Conservation (phyloP, 768 basidiomycete species). For the Psilocybe subaeruginosa region DNA sequence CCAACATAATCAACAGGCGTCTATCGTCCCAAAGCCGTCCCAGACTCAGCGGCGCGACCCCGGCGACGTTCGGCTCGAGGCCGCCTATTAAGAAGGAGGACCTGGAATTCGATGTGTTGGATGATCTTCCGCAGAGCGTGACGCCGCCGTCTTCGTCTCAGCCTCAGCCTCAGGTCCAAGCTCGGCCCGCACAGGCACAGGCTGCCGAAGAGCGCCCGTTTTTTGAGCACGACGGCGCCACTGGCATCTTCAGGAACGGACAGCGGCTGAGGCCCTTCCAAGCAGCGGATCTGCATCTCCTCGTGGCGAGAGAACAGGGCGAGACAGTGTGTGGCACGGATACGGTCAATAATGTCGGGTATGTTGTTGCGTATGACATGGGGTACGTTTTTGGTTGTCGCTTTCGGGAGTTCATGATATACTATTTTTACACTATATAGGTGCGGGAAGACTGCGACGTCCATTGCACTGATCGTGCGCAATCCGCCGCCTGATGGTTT, state of each 20-base stretch:
- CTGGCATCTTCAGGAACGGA: slow-evolving; percentile 6
- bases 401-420: no score
- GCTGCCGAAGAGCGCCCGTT: neutral
- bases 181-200: no score
- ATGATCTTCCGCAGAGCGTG: neutral
- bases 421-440: neutral
- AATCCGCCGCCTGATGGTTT: neutral
- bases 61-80: neutral
- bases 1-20: neutral
- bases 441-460: slow-evolving; percentile 7
- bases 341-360: slow-evolving; percentile 12
- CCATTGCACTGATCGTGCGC: slow-evolving; percentile 3
- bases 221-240: neutral
- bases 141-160: no score
- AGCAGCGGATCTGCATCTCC: slow-evolving; percentile 4
- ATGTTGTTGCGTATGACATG: slow-evolving; percentile 17
- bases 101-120: neutral
- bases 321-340: slow-evolving; percentile 17
- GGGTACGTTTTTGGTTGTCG: slow-evolving; percentile 5
- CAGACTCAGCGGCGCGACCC: neutral
- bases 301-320: slow-evolving; percentile 13
- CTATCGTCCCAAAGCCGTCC: neutral
- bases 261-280: slow-evolving; percentile 11
- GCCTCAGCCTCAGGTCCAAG: no score
- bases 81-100: neutral